These are phyloP conservation scores for Cladosporium sp. DNA, from an alignment of 2,329 filamentous ascomycete species.

Conservation along the genomic window DNA sequence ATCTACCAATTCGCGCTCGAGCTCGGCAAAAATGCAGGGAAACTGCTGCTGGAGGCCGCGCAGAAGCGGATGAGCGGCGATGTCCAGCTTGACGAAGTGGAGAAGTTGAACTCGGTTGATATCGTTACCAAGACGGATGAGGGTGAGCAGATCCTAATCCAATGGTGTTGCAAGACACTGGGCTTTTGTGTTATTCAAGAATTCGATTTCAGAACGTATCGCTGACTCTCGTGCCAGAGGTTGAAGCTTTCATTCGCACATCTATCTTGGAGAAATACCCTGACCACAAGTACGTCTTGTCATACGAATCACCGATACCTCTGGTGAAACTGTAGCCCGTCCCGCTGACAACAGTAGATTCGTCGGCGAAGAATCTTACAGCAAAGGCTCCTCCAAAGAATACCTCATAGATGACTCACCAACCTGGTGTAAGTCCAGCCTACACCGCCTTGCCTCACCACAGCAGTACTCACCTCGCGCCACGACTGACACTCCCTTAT, in stretches of 20 bases:
- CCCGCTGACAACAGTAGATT: conserved; percentile 45
- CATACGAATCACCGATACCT: not conserved
- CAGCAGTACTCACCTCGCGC: not conserved
- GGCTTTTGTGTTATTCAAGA: not conserved
- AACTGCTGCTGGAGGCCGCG: conserved; percentile 60
- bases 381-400: conserved; percentile 57
- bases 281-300: conserved; percentile 53
- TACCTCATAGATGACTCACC: conserved; percentile 60
- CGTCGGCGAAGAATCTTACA: conserved; percentile 71
- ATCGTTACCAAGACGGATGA: conserved; percentile 72
- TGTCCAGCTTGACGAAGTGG: conserved; percentile 40
- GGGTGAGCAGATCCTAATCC: conserved; percentile 42
- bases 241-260: conserved; percentile 62
- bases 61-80: conserved; percentile 45
- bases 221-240: conserved; percentile 43
- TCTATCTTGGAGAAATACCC: conserved; percentile 57
- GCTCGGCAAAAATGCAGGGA: conserved; percentile 63
- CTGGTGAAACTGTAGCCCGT: too few species aligned
- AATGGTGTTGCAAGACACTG: not conserved
- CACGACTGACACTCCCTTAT: not conserved
- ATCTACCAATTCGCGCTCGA: conserved; percentile 67
- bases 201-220: not conserved
- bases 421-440: conserved; percentile 54
- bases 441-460: not conserved
- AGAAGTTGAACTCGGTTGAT: conserved; percentile 72